Base-by-base conservation (phyloP, 192 early-diverging fungal species). In the Phlyctochytrium arcticum region DNA sequence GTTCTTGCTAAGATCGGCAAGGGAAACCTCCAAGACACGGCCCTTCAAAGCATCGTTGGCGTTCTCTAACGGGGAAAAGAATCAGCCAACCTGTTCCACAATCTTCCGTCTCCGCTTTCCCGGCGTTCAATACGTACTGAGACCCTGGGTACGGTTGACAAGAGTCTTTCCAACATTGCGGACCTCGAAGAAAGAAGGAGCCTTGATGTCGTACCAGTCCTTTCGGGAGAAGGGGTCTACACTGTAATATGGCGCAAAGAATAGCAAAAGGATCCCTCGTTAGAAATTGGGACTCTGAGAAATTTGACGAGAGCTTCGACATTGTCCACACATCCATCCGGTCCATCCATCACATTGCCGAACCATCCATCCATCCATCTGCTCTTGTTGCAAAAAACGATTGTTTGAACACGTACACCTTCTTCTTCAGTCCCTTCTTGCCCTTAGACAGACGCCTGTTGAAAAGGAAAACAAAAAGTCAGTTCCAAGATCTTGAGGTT, bases 151-250 rank as follows among this genome's bases (percentile, higher is more conserved):
- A 66, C 97, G 93, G 93, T 99, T 99, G 83, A 98, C 97, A 58
- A 99, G 88, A 69, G 97, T 99, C 89, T 99, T 99, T 71, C 97
- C 97, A 62, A 93, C 88, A 68, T 92, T 84, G 73, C 95, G 92
- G 65, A 87, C 86, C 62, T 91, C 89, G 75, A 99, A 99, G 78
- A 94, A 88, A 62, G 89, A 88, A 71, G 97, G 97, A 66, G 92
- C 97, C 84, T 96, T 96, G 87, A 99, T 87, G 78, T 96, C 94
- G 78, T 98, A 99, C 97, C 97, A 99, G 79, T 99, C 97, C 85
- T 99, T 99, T 68, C 97, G 91, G 85, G 91, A 91, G 89, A 98
- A 99, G 77, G 97, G 95, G 79, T 99, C 97, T 77, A 98, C 86
- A 75, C 90, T 93, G 79, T 17, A 54, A 35, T 36, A 36, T 54